Evolutionary conservation across 495 filamentous ascomycete species (phyloP).

Genomic region (Penicillium fimorum): DNA sequence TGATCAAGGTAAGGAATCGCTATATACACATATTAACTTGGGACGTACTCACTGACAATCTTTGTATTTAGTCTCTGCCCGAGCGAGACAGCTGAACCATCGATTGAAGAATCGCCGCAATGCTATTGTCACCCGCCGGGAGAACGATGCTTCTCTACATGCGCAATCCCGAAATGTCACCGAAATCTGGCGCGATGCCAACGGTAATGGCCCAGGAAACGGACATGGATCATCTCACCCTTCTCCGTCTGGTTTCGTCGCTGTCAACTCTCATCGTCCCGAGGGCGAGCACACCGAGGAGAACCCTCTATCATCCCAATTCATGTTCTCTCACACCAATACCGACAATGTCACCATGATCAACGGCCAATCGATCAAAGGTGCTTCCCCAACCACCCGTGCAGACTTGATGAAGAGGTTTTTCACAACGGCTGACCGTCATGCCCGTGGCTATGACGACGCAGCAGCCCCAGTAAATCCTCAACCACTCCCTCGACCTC

Average conservation of each 20-base stretch:
- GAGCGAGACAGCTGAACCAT: conserved; percentile 80
- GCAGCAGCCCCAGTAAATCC: conserved; percentile 25
- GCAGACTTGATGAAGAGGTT: conserved; percentile 58
- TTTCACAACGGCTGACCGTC: conserved; percentile 54
- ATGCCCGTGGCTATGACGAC: conserved; percentile 39
- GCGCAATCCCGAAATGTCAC: conserved; percentile 32
- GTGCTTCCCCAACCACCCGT: conserved; percentile 52
- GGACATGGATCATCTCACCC: conserved; percentile 29
- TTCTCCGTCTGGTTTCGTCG: conserved; percentile 54
- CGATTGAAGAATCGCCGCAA: conserved; percentile 71
- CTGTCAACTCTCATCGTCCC: conserved; percentile 52
- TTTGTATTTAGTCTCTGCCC: conserved; percentile 59
- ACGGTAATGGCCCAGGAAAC: conserved; percentile 29
- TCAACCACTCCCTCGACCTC: conserved; percentile 34
- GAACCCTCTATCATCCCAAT: conserved; percentile 35
- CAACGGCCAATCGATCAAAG: conserved; percentile 51
- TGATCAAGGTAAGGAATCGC: conserved; percentile 63
- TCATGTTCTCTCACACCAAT: conserved; percentile 45
- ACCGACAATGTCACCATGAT: conserved; percentile 50
- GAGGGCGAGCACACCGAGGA: conserved; percentile 37
- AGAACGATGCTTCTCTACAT: conserved; percentile 46
- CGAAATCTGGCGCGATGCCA: conserved; percentile 40
- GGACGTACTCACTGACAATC: conserved; percentile 9
- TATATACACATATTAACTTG: not conserved
- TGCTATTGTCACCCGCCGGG: conserved; percentile 62